phyloP scores from a whole-genome alignment of 768 basidiomycete genomes.

The Podaxis sp. region DNA sequence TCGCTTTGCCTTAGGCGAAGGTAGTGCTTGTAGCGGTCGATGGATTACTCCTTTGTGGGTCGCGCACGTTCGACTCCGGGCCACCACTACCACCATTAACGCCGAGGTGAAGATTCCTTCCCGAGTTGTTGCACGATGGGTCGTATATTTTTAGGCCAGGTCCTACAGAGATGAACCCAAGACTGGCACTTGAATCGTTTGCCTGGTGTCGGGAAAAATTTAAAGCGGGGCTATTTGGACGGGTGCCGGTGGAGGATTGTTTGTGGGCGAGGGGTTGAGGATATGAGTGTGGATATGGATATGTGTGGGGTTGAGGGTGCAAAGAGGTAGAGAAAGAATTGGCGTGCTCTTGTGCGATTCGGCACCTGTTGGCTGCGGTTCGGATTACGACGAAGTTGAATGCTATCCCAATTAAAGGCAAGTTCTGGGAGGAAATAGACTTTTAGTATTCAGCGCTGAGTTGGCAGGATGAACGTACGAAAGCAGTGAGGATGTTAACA shows the following conservation, averaged over 20 bases:
- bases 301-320: not conserved
- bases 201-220: not conserved
- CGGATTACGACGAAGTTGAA: not conserved
- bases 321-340: not conserved
- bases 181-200: not conserved
- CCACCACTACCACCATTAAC: not conserved
- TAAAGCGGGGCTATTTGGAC: not conserved
- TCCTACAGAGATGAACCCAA: not conserved
- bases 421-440: not conserved
- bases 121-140: not conserved
- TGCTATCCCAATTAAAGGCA: not conserved
- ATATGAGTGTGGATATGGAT: not conserved
- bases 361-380: not conserved
- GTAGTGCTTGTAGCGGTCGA: not conserved
- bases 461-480: not conserved
- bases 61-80: not conserved
- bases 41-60: not conserved
- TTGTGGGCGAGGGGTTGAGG: not conserved
- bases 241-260: not conserved
- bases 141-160: not conserved
- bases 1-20: not conserved
- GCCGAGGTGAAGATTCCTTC: not conserved
- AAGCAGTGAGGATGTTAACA: not conserved
- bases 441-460: not conserved
- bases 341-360: not conserved